Evolutionary conservation across 192 early-diverging fungal genomes (phyloP).

Genomic region (Rhizophagus clarus): DNA sequence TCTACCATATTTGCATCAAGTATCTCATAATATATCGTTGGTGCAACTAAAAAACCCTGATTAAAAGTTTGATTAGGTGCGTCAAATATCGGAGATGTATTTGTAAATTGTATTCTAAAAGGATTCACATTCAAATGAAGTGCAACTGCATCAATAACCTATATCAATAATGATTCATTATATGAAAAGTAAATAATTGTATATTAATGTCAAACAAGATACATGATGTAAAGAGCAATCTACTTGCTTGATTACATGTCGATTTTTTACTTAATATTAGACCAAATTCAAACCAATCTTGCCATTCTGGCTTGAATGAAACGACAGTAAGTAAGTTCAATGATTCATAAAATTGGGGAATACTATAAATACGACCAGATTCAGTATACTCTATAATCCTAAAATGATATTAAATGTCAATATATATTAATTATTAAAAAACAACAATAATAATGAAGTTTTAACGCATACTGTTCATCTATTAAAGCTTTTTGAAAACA

Average conservation of each 20-base stretch:
- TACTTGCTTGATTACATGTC: no score
- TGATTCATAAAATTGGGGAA: conserved; percentile 78
- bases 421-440: no score
- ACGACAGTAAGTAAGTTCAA: conserved; percentile 60
- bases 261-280: conserved; percentile 62
- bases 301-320: conserved; percentile 42
- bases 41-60: no score
- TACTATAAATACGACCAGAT: conserved; percentile 45
- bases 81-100: no score
- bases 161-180: conserved; percentile 35
- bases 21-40: conserved; percentile 76
- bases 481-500: conserved; percentile 69
- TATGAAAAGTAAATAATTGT: neutral
- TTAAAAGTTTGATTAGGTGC: no score
- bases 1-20: conserved; percentile 79
- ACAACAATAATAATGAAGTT: neutral
- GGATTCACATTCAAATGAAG: conserved; percentile 61
- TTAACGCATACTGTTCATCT: conserved; percentile 46
- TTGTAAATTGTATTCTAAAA: conserved; percentile 68
- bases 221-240: no score
- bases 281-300: conserved; percentile 31
- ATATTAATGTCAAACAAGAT: no score
- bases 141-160: conserved; percentile 66
- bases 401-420: neutral
- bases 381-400: conserved; percentile 42